Conservation (phyloP, 2,329 filamentous ascomycete species). For the Paramyrothecium roridum region DNA sequence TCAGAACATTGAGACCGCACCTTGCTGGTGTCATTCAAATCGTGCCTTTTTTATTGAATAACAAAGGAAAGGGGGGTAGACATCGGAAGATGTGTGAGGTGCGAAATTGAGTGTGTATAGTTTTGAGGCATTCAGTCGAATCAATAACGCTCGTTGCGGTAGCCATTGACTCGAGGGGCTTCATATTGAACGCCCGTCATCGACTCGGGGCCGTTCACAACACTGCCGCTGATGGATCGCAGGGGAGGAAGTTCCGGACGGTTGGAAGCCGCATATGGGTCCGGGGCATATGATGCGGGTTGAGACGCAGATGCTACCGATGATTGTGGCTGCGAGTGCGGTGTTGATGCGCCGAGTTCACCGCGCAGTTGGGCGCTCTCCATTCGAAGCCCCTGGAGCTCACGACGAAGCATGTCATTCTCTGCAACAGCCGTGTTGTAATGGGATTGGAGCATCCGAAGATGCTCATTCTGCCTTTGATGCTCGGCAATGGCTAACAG, state of each 20-base stretch:
- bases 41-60: conserved; percentile 17
- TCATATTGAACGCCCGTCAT: conserved; percentile 68
- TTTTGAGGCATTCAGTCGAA: not conserved
- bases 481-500: conserved; percentile 59
- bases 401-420: conserved; percentile 45
- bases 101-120: not conserved
- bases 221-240: conserved; percentile 44
- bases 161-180: conserved; percentile 42
- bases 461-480: conserved; percentile 48
- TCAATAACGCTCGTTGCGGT: conserved; percentile 37
- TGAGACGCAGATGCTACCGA: conserved; percentile 14
- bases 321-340: conserved; percentile 21
- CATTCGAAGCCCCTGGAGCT: conserved; percentile 43
- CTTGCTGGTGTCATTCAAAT: conserved; percentile 2
- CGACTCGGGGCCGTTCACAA: conserved; percentile 48
- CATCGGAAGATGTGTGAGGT: conserved; percentile 1
- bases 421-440: conserved; percentile 39
- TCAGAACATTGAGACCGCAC: conserved; percentile 6
- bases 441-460: conserved; percentile 44
- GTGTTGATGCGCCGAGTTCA: conserved; percentile 22
- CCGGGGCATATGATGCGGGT: conserved; percentile 20
- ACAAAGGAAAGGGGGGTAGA: conserved; percentile 11
- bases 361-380: conserved; percentile 46
- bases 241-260: conserved; percentile 56
- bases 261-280: conserved; percentile 26